Percentiles rank a stretch among this genome's conserved stretches.
phyloP scores from a whole-genome alignment of 768 basidiomycete genomes.

The Tylopilus sp. region DNA sequence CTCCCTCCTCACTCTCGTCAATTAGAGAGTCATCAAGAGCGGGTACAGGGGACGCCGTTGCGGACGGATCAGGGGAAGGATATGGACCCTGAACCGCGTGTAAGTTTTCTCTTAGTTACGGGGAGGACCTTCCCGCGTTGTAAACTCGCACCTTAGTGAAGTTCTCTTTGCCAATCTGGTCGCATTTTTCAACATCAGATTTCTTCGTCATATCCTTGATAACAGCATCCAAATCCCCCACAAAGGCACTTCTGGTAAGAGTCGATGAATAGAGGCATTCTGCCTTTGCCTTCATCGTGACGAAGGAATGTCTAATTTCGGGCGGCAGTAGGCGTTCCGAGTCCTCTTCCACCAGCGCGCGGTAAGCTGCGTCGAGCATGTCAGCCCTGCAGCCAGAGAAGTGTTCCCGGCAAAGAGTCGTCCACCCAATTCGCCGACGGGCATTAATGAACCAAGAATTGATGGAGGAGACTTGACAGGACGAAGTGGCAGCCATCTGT shows the following conservation, averaged over 20 bases:
- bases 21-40: constrained; percentile 3
- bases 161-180: background rate
- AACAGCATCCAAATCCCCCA: constrained; percentile 25
- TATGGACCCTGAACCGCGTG: constrained; percentile 5
- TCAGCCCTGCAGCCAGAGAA: constrained; percentile 27
- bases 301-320: constrained; percentile 24
- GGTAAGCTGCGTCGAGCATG: constrained; percentile 27
- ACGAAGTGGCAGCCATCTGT: constrained; percentile 17
- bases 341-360: constrained; percentile 26
- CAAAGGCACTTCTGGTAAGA: constrained; percentile 27
- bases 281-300: constrained; percentile 30
- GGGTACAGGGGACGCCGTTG: constrained; percentile 5
- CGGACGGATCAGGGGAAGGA: constrained; percentile 17
- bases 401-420: constrained; percentile 30
- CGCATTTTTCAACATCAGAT: background rate
- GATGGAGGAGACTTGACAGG: constrained; percentile 28
- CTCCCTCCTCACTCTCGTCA: constrained; percentile 18
- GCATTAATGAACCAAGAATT: constrained; percentile 47
- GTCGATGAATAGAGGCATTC: constrained; percentile 30
- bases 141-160: background rate
- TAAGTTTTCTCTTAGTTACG: background rate
- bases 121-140: background rate
- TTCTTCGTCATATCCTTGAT: constrained; percentile 28
- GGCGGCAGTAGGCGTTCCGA: constrained; percentile 6
- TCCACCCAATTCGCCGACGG: constrained; percentile 56